Percentiles rank a stretch among this genome's conserved stretches.
phyloP scores from a whole-genome alignment of 768 basidiomycete genomes.

The Neoboletus brunneissimus region DNA sequence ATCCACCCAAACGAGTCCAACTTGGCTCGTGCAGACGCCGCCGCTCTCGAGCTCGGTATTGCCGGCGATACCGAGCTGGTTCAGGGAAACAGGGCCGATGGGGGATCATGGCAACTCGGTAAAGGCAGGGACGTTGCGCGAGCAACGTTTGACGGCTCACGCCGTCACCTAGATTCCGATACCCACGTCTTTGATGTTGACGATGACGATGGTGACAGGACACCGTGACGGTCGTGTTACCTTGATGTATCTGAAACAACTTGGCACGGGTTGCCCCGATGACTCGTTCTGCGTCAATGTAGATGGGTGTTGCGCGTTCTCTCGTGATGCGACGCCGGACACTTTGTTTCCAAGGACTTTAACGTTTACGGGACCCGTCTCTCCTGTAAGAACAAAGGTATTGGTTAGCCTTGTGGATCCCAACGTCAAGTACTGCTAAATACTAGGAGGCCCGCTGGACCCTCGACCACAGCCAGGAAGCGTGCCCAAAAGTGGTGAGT shows the following conservation, averaged over 20 bases:
- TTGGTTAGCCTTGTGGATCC: too few relatives aligned
- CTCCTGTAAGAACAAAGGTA: too few relatives aligned
- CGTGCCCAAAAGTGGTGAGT: too few relatives aligned
- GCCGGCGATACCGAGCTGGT: constrained; percentile 48
- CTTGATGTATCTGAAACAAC: not conserved
- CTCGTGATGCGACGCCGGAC: not conserved
- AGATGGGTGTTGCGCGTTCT: not conserved
- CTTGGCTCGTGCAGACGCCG: constrained; percentile 62
- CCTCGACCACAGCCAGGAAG: too few relatives aligned
- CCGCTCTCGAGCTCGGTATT: constrained; percentile 54
- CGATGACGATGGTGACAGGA: constrained; percentile 15
- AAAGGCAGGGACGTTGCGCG: constrained; percentile 51
- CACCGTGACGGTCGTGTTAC: not conserved
- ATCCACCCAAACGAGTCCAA: constrained; percentile 65
- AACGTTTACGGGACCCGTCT: not conserved
- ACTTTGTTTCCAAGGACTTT: not conserved
- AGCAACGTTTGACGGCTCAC: constrained; percentile 36
- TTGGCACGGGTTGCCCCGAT: constrained; percentile 1
- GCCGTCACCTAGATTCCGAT: constrained; percentile 4
- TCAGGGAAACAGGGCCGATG: constrained; percentile 36
- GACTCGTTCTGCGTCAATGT: not conserved
- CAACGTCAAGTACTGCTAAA: too few relatives aligned
- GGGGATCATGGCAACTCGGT: constrained; percentile 49
- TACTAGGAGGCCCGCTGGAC: too few relatives aligned
- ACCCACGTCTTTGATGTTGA: constrained; percentile 7